Conservation (phyloP, 495 filamentous ascomycete genomes). For the Jackrogersella minutella region DNA sequence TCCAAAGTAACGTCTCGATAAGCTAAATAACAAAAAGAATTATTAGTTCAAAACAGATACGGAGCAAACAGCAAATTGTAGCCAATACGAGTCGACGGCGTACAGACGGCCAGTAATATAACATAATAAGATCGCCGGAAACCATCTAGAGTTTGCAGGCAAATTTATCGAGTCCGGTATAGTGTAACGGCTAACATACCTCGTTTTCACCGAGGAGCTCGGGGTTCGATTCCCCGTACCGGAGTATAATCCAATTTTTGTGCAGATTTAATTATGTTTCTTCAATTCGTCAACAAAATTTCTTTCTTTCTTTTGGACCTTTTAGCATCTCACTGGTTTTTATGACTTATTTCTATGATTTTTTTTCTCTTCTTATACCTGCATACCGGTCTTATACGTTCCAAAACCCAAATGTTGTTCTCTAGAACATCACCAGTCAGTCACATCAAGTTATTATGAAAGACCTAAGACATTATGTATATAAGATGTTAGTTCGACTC, state of each 20-base stretch:
- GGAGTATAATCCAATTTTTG: conserved; percentile 39
- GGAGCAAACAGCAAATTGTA: conserved; percentile 6
- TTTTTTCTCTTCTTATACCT: too few species aligned
- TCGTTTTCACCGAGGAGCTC: conserved; percentile 61
- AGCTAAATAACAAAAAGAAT: too few species aligned
- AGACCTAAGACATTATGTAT: too few species aligned
- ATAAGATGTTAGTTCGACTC: too few species aligned
- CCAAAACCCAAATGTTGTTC: too few species aligned
- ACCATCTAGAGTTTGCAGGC: not conserved
- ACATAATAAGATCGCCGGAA: not conserved
- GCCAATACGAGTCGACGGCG: not conserved
- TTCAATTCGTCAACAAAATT: not conserved
- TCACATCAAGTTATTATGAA: too few species aligned
- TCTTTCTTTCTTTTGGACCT: too few species aligned
- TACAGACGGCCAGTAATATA: conserved; percentile 1
- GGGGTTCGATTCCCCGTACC: conserved; percentile 62
- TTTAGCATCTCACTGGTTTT: too few species aligned
- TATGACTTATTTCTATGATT: too few species aligned
- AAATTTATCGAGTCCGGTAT: conserved; percentile 45
- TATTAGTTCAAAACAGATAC: not conserved
- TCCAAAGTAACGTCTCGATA: not conserved
- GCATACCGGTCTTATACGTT: too few species aligned
- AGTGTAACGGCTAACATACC: conserved; percentile 60
- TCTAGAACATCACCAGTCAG: too few species aligned
- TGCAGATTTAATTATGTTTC: conserved; percentile 3